Percentiles rank a stretch among this genome's conserved stretches.
These are phyloP conservation scores for Russula lepida DNA, from an alignment of 768 basidiomycete species.

Conservation along the genomic window DNA sequence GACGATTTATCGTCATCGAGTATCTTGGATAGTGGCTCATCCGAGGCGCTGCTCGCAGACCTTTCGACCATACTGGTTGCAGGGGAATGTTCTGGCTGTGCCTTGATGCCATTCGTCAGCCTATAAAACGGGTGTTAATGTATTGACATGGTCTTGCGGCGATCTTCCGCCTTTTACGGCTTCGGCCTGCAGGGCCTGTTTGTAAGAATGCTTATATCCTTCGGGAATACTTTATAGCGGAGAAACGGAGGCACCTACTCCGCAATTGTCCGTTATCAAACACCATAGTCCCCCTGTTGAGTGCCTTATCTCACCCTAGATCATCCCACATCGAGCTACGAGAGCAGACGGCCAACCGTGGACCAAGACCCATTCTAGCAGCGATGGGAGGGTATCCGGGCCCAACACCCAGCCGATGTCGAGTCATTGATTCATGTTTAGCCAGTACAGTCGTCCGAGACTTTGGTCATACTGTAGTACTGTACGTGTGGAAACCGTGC, in stretches of 20 bases:
- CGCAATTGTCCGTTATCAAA: not conserved
- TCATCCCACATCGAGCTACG: not conserved
- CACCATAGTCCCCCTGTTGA: not conserved
- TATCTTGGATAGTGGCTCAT: not conserved
- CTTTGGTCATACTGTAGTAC: not conserved
- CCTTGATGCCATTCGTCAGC: no score
- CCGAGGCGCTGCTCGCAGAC: not conserved
- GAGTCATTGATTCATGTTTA: not conserved
- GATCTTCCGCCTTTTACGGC: not conserved
- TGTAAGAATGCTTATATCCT: not conserved
- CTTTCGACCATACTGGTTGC: not conserved
- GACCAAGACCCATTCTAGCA: not conserved
- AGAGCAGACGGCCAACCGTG: not conserved
- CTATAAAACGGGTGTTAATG: not conserved
- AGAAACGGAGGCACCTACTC: not conserved
- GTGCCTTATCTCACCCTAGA: not conserved
- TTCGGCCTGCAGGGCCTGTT: not conserved
- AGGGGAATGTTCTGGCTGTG: not conserved
- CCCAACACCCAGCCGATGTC: not conserved
- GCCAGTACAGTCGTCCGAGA: no score
- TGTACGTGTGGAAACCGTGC: not conserved
- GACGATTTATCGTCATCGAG: not conserved
- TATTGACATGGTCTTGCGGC: not conserved
- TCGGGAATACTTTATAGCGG: not conserved
- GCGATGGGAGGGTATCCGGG: no score